phyloP scores from a whole-genome alignment of 116 monocot species.

The Papilionanthe hybrid region DNA sequence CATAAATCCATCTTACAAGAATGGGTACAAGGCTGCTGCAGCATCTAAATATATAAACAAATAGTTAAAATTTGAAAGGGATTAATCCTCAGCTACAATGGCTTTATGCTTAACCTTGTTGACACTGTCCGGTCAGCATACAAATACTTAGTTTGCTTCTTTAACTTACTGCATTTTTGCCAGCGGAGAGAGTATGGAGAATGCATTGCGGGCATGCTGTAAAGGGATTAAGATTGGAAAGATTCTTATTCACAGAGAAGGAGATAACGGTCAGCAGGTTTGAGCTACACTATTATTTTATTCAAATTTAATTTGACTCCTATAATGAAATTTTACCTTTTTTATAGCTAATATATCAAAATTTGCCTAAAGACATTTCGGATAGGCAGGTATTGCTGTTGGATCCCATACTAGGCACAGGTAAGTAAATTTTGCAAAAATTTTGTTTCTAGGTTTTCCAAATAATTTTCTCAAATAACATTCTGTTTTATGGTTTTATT shows the following conservation, averaged over 20 bases:
- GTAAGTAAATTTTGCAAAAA: slow-evolving; percentile 27
- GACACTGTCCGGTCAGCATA: too few relatives aligned
- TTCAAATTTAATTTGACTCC: not conserved
- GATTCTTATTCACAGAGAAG: slow-evolving; percentile 90
- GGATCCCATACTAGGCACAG: slow-evolving; percentile 97
- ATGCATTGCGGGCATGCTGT: slow-evolving; percentile 88
- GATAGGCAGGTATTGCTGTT: slow-evolving; percentile 89
- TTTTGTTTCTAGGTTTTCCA: not conserved
- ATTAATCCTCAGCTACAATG: too few relatives aligned
- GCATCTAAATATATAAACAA: too few relatives aligned
- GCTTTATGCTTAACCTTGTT: too few relatives aligned
- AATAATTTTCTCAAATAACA: not conserved
- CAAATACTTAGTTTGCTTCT: too few relatives aligned
- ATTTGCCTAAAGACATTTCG: slow-evolving; percentile 88
- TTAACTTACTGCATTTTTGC: not conserved
- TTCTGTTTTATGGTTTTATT: not conserved
- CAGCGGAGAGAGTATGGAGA: slow-evolving; percentile 98
- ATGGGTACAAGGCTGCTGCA: too few relatives aligned
- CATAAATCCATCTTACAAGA: too few relatives aligned
- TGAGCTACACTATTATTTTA: slow-evolving; percentile 20
- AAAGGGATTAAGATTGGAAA: slow-evolving; percentile 95
- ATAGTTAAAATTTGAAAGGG: too few relatives aligned
- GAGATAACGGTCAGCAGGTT: slow-evolving; percentile 93
- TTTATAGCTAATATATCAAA: slow-evolving; percentile 85
- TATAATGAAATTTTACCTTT: slow-evolving; percentile 19